Percentiles rank a stretch among this genome's conserved stretches.
Evolutionary conservation across 148 eudicot genomes (phyloP).

Genomic region (Cornus kousa): DNA sequence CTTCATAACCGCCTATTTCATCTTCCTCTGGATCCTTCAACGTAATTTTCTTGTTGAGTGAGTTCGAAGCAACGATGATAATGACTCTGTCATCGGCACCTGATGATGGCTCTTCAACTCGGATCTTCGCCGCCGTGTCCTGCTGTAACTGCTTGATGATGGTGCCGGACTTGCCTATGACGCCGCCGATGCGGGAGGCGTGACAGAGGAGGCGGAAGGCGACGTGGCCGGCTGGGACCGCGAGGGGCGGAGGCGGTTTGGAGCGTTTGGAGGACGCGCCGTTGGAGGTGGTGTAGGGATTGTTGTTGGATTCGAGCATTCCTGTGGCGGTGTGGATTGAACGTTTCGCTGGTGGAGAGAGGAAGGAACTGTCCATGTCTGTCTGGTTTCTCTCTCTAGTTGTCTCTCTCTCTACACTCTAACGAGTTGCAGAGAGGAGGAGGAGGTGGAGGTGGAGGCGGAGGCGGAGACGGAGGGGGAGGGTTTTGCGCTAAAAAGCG

Average conservation of each 20-base stretch:
- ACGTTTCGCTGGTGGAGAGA: slow-evolving; percentile 18
- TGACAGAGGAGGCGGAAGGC: slow-evolving; percentile 66
- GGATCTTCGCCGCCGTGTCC: slow-evolving; percentile 50
- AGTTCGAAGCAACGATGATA: slow-evolving; percentile 29
- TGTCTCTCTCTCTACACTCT: background rate
- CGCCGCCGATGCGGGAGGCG: slow-evolving; percentile 53
- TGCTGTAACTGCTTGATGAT: slow-evolving; percentile 56
- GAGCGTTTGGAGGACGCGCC: slow-evolving; percentile 15
- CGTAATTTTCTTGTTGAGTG: slow-evolving; percentile 16
- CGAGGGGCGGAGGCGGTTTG: slow-evolving; percentile 20
- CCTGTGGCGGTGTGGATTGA: background rate
- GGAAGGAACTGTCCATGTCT: slow-evolving; percentile 4
- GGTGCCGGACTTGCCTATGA: slow-evolving; percentile 76
- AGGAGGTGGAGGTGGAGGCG: background rate
- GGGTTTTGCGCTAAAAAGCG: background rate
- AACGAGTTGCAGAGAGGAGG: background rate
- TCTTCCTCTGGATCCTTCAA: background rate
- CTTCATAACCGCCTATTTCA: slow-evolving; percentile 3
- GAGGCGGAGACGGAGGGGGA: background rate
- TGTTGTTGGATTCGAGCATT: slow-evolving; percentile 21
- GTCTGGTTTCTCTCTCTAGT: background rate
- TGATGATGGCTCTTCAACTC: slow-evolving; percentile 45
- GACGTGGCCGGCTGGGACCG: slow-evolving; percentile 38
- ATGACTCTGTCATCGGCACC: slow-evolving; percentile 51
- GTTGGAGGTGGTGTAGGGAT: slow-evolving; percentile 13